Percentiles rank a stretch among this genome's conserved stretches.
phyloP scores from a whole-genome alignment of 306 rosid genomes.

The Lagenaria siceraria region DNA sequence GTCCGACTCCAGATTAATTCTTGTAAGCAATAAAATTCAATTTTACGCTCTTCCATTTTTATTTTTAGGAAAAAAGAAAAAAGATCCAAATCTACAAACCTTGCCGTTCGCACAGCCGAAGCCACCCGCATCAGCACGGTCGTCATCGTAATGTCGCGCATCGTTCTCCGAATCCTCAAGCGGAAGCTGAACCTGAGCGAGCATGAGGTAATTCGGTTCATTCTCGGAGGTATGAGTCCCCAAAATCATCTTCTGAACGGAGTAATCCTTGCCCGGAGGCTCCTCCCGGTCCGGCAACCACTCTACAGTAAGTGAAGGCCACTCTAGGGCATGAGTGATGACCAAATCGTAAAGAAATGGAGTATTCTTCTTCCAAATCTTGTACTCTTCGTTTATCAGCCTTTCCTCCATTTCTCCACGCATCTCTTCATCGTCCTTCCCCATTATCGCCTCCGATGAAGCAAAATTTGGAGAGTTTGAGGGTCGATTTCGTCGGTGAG shows the following conservation, averaged over 20 bases:
- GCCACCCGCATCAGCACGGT: conserved; percentile 68
- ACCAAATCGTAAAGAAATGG: conserved; percentile 91
- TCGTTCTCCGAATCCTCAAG: conserved; percentile 91
- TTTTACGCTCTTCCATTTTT: background rate
- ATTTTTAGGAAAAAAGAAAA: background rate
- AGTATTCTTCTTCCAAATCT: conserved; percentile 98
- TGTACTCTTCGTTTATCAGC: conserved; percentile 89
- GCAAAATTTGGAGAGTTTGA: background rate
- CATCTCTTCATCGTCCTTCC: conserved; percentile 94
- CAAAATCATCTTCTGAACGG: conserved; percentile 78
- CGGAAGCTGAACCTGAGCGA: conserved; percentile 93
- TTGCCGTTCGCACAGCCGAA: conserved; percentile 89
- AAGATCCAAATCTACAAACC: conserved; percentile 19
- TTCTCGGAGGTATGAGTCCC: conserved; percentile 97
- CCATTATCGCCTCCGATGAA: conserved; percentile 27
- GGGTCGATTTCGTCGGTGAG: background rate
- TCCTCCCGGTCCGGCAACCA: conserved; percentile 91
- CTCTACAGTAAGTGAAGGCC: conserved; percentile 98
- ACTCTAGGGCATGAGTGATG: conserved; percentile 91
- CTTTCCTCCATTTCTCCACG: conserved; percentile 95
- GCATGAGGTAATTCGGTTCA: conserved; percentile 92
- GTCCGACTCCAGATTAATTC: background rate
- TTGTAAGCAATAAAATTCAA: background rate
- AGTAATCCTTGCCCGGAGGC: conserved; percentile 91
- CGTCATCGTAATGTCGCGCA: conserved; percentile 87